These are phyloP conservation scores for Rhizophlyctis rosea DNA, from an alignment of 192 early-diverging fungal species.

Conservation along the genomic window DNA sequence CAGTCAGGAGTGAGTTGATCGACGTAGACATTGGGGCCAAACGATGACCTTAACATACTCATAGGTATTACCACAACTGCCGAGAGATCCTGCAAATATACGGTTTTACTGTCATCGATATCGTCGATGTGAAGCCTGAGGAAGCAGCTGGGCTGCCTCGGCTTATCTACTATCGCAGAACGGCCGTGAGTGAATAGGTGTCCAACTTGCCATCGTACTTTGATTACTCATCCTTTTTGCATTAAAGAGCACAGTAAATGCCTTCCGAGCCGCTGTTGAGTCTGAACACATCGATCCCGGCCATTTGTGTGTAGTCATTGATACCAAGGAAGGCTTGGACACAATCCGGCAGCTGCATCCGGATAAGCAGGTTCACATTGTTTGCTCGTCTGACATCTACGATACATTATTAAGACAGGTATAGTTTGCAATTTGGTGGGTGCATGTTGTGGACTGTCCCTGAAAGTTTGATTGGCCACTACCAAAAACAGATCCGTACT, in stretches of 20 bases:
- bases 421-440: too few species aligned
- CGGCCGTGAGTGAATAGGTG: slow-evolving; percentile 7
- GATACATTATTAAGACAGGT: slow-evolving; percentile 7
- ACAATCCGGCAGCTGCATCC: slow-evolving; percentile 6
- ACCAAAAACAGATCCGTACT: too few species aligned
- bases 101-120: slow-evolving; percentile 19
- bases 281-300: slow-evolving; percentile 6
- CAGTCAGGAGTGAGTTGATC: slow-evolving; percentile 17
- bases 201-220: not conserved
- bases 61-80: slow-evolving; percentile 9
- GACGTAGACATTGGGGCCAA: too few species aligned
- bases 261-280: slow-evolving; percentile 19
- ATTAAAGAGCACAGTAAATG: slow-evolving; percentile 20
- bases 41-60: too few species aligned
- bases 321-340: slow-evolving; percentile 23
- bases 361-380: slow-evolving; percentile 1
- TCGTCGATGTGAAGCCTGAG: slow-evolving; percentile 8
- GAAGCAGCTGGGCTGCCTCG: slow-evolving; percentile 12
- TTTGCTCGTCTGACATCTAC: slow-evolving; percentile 18
- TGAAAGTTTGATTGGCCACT: too few species aligned
- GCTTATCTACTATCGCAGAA: slow-evolving; percentile 22
- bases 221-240: not conserved
- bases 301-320: slow-evolving; percentile 11
- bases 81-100: slow-evolving; percentile 9
- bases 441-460: too few species aligned